These are phyloP conservation scores for Vitis hybrid DNA, from an alignment of 177 flowering plant species.

Conservation along the genomic window DNA sequence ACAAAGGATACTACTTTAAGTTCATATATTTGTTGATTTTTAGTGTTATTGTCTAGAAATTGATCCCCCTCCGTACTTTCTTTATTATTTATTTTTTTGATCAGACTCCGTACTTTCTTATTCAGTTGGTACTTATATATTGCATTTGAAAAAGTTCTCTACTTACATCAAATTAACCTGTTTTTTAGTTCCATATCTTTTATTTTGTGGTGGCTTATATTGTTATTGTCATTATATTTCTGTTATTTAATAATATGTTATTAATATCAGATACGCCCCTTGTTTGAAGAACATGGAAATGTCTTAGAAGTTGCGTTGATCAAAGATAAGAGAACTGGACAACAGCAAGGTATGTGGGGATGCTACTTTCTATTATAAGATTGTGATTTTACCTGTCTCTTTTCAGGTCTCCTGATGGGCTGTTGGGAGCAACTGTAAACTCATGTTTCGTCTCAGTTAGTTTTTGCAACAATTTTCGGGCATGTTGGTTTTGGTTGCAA, in stretches of 20 bases:
- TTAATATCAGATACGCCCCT: conserved; percentile 74
- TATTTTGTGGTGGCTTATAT: no score
- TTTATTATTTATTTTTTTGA: no score
- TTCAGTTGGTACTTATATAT: no score
- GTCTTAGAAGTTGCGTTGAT: conserved; percentile 94
- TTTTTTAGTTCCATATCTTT: no score
- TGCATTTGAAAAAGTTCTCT: no score
- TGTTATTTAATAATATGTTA: background rate
- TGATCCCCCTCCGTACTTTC: no score
- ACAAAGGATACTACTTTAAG: no score
- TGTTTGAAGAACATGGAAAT: conserved; percentile 88
- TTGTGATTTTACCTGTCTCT: conserved; percentile 39
- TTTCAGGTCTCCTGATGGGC: conserved; percentile 79
- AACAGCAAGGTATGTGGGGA: conserved; percentile 78
- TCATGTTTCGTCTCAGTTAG: conserved; percentile 62
- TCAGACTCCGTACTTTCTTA: no score
- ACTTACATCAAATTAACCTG: no score
- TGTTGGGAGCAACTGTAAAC: conserved; percentile 63
- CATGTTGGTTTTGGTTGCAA: conserved; percentile 53
- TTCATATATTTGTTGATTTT: no score
- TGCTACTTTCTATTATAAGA: conserved; percentile 17
- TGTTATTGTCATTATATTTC: background rate
- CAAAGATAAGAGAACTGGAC: conserved; percentile 95
- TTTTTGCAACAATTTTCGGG: conserved; percentile 47
- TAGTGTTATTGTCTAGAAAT: no score